Evolutionary conservation across 805 yeast species (phyloP), one percentile per base, ranked within the genome.

Genomic region (Saccharomycopsis schoenii): DNA sequence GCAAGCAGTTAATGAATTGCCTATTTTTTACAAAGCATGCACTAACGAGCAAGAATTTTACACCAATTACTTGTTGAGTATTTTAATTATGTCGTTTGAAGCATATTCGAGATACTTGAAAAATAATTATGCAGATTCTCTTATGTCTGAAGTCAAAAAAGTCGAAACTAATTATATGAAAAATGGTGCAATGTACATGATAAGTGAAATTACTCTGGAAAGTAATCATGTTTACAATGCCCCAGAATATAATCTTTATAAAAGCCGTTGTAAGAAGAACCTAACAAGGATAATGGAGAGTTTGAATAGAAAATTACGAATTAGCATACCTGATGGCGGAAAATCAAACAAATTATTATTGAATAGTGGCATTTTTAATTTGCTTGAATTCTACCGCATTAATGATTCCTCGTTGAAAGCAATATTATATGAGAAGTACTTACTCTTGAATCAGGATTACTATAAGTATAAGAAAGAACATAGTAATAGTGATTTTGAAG

Each of bases 401-500:
- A 24, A 55, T 19, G 59, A 58, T 24, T 39, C 42, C 1, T 9
- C 10, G 14, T 19, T 37, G 12, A 57, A 57, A 54, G 39, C 52
- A 8, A 11, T 19, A 11, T n/a, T 60, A 10, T 34, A 52, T 36
- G 41, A 57, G 19, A 25, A 36, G 25, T 60, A 60, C 17, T 19
- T 60, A 10, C 15, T 14, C 4, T 55, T 57, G 55, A 57, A 60
- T 24, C 41, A 55, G 21, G 51, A 36, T 9, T 37, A 39, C 29
- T 47, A 55, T 25, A 24, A 39, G 15, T 55, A 37, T n/a, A 39
- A 40, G 17, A 51, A 25, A 58, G 47, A 17, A 19, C 58, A 66
- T 50, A 69, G 69, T 57, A 68, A 64, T 40, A 73, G 68, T 58
- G 70, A 69, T 56, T 71, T 70, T 60, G 73, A 71, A 29, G 73